Base-by-base conservation (phyloP, 1,284 basidiomycete genomes). In the Gastroboletus turbinatus region DNA sequence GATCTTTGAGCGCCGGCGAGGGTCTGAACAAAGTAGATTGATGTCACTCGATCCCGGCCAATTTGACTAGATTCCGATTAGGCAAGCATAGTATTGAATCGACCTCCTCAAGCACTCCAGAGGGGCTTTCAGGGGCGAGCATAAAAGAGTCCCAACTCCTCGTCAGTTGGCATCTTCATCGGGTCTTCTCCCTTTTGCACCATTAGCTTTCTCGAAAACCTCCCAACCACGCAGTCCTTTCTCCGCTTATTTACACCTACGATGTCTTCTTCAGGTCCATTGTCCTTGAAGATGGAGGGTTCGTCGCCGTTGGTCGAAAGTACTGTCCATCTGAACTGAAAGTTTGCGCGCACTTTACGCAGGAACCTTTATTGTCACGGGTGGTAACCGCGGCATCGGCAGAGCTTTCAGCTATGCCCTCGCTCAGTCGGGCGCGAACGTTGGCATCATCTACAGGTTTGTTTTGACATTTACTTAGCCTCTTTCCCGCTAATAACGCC, bases 361-460 rank as follows among this genome's bases (percentile, higher is more conserved):
- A 65, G 66, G 61, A 0, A 68, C 66, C 30, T 57, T 68, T 43
- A 63, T 76, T 4, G 69, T 75, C 29, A 77, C 76, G 0, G 78
- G 76, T 7, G 80, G 79, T 3, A 75, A 72, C 50, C 67, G 72
- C 23, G 80, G 80, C 40, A 80, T 82, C 49, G 82, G 82, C 4
- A 65, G 61, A n/a, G 79, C 73, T 10, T 75, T 76, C 57, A 75
- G 76, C 53, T 67, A 67, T 43, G 76, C 77, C 4, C 71, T 79
- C 53, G 78, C 78, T 10, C 62, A 72, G 46, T 75, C 78, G 0
- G 74, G 75, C 25, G 69, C 71, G 0, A 68, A 67, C 32, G 76
- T 81, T 5, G 79, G 75, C 17, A 75, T 80, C n/a, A 75, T 81
- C 33, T 79, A 77, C 65, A 72, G 72, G 69, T 70, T 30, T 4